Base-by-base conservation (phyloP, 1,139 yeast species). In the Yamadazyma diddensiae region DNA sequence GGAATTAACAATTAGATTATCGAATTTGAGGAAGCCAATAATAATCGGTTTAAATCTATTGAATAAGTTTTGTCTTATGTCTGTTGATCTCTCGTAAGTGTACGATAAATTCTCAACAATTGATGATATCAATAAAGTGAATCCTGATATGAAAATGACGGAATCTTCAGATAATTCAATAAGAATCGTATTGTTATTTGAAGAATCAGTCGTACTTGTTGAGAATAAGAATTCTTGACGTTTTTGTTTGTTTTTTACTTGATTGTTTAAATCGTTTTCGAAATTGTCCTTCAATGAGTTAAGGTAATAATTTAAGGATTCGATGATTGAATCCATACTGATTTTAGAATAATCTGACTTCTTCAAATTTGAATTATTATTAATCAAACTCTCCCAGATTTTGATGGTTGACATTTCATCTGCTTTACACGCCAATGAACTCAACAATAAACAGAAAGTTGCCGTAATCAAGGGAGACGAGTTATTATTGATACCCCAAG, bases 401-500 rank as follows among this genome's bases (percentile, higher is more conserved):
- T 50, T 59, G 5, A 29, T 41, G 20, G 46, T 41, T 12, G 56
- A 50, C 2, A 86, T 70, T 34, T 74, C 73, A 10, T 66, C 69
- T 2, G 67, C 65, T n/a, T 82, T 86, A 13, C 73, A 70, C 0
- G 92, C 67, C 27, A 92, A 64, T 4, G 94, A 80, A 2, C 94
- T 80, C 34, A 92, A 62, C 69, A 92, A 72, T 37, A 86, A 69
- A 43, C 92, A 79, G 48, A 82, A 88, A 0, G 95, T 75, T 0
- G 97, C 82, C 30, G 87, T 76, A 64, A 90, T 87, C 34, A 88
- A 65, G 5, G 94, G 82, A 10, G 92, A 85, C 1, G 73, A 65
- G 41, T 83, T 87, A 48, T 90, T 83, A 36, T 80, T 78, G 4
- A 94, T 71, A 0, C 94, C 94, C 97, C 97, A 90, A 28, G 75